A percentile compares a stretch with the other conserved stretches of the same genome.
Conservation (phyloP, 139 green algal genomes). For the Chlorella ohadii region DNA sequence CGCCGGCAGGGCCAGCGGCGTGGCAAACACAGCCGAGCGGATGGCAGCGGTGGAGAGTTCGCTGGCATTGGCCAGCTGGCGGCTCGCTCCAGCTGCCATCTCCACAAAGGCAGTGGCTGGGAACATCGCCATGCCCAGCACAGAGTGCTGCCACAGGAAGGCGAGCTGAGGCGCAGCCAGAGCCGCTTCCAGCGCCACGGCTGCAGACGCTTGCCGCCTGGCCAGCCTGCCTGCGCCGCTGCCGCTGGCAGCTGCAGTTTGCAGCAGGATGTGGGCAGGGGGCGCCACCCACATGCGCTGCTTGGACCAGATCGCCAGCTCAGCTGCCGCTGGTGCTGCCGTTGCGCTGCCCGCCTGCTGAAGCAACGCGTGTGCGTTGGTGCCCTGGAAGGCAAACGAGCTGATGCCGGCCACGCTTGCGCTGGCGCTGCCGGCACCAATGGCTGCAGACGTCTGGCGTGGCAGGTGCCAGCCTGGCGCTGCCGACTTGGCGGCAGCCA, state of each 20-base stretch:
- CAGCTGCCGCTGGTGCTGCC: background rate
- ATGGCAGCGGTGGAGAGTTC: slow-evolving; percentile 10
- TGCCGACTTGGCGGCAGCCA: slow-evolving; percentile 29
- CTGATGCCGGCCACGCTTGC: slow-evolving; percentile 56
- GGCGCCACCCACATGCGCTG: slow-evolving; percentile 47
- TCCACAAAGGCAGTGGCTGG: slow-evolving; percentile 79
- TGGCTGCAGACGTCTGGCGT: background rate
- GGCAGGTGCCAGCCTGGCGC: slow-evolving; percentile 38
- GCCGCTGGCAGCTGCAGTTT: background rate
- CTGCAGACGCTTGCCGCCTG: background rate
- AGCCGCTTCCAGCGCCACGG: slow-evolving; percentile 39
- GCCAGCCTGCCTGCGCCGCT: slow-evolving; percentile 24
- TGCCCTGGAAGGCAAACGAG: slow-evolving; percentile 86
- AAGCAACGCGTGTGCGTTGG: slow-evolving; percentile 66
- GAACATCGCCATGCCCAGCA: slow-evolving; percentile 61
- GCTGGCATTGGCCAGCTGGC: slow-evolving; percentile 32
- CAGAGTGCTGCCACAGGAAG: slow-evolving; percentile 80
- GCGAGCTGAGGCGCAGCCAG: slow-evolving; percentile 46
- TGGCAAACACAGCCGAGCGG: slow-evolving; percentile 30
- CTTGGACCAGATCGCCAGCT: background rate
- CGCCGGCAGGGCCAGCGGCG: slow-evolving; percentile 23
- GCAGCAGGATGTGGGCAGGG: slow-evolving; percentile 55
- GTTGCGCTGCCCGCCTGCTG: slow-evolving; percentile 3
- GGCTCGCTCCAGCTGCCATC: slow-evolving; percentile 45
- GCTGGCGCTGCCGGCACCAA: background rate